Base-by-base conservation (phyloP, 305 asterid genomes). In the Euphrasia arctica region DNA sequence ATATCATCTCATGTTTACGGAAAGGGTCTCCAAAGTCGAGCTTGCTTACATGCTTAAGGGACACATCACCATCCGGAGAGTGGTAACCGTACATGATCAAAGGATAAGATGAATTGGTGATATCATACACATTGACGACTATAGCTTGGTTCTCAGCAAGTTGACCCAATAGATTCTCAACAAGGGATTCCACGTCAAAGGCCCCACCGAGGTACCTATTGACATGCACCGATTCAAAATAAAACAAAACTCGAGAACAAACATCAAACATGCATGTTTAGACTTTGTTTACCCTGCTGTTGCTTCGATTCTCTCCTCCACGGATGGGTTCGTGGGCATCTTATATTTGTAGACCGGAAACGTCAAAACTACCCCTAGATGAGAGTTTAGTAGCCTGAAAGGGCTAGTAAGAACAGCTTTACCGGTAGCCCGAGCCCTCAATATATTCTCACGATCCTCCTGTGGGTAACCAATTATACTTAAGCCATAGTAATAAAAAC, bases 151-250 rank as follows among this genome's bases (percentile, higher is more conserved):
- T 83, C 47, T 83, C 95, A 55, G 98, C 86, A 64, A 92, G 98
- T 75, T 92, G 98, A 29, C 93, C 95, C 1, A 92, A 90, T 66
- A 92, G 75, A 79, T 88, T 89, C 74, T 89, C 97, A 10, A 92
- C 93, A 58, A 92, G 95, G 49, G 98, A 89, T 72, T 92, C 97
- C 8, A 89, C 88, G 60, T 92, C 96, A 64, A 92, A 92, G 64
- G 97, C 91, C 72, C 98, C 98, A 62, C 98, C 98, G n/a, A 92
- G 85, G 76, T 89, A 92, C 80, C 98, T 92, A 76, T 8, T 52
- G 18, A 42, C 34, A 62, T 66, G 14, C 55, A 48, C 58, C 58
- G 4, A 1, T 48, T 48, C 7, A 48, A 1, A 11, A 18, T 45
- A 49, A 67, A 61, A 18, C 45, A 41, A 56, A 52, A 8, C 41